Percentiles rank a stretch among this genome's conserved stretches.
These are phyloP conservation scores for Neurospora hispaniola DNA, from an alignment of 495 filamentous ascomycete species.

Conservation along the genomic window DNA sequence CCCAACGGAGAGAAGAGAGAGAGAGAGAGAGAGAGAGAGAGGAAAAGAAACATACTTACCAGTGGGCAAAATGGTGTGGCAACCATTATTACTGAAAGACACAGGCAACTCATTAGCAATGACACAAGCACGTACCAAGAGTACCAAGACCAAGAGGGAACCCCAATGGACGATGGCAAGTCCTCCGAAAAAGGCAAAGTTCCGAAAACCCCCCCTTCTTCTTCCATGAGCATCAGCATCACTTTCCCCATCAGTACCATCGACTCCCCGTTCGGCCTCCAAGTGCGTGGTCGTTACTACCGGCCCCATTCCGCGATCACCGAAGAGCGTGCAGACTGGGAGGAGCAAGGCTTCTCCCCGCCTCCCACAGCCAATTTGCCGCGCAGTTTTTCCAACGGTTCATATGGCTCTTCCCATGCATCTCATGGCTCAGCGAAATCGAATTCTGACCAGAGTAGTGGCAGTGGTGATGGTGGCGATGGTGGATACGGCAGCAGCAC, in stretches of 20 bases:
- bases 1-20: background rate
- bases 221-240: background rate
- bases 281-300: background rate
- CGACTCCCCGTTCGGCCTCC: background rate
- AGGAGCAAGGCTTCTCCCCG: background rate
- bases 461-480: background rate
- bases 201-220: background rate
- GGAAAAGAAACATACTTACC: background rate
- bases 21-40: background rate
- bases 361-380: background rate
- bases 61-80: background rate
- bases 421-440: background rate
- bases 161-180: background rate
- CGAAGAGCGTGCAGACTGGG: background rate
- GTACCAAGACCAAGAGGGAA: background rate
- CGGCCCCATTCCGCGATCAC: background rate
- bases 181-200: background rate
- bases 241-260: background rate
- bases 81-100: background rate
- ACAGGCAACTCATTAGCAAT: background rate
- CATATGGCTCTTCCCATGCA: background rate
- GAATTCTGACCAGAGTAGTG: background rate
- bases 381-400: background rate
- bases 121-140: background rate
- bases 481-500: background rate